These are phyloP conservation scores for Theobroma cacao DNA, from an alignment of 345 rosid species.

Conservation along the genomic window DNA sequence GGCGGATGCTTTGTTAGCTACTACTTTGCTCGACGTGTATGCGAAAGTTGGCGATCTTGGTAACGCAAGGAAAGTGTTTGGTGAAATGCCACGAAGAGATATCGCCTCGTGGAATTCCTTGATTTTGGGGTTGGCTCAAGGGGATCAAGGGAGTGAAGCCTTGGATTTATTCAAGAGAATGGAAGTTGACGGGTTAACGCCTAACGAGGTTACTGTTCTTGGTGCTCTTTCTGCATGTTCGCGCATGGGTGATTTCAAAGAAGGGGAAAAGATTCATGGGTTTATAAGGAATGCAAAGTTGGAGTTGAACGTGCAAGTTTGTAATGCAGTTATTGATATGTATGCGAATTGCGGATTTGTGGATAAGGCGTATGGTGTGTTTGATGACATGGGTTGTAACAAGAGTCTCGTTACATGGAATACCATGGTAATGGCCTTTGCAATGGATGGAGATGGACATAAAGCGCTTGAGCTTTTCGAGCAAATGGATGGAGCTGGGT, in stretches of 20 bases:
- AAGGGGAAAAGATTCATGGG: slow-evolving; percentile 54
- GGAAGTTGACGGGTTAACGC: slow-evolving; percentile 45
- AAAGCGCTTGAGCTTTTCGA: slow-evolving; percentile 62
- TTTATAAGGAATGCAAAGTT: slow-evolving; percentile 47
- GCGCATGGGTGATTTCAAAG: slow-evolving; percentile 64
- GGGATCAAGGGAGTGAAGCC: slow-evolving; percentile 60
- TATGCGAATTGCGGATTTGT: slow-evolving; percentile 79
- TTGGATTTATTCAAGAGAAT: slow-evolving; percentile 58
- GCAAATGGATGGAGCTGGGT: slow-evolving; percentile 41
- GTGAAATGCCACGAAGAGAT: slow-evolving; percentile 69
- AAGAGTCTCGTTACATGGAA: slow-evolving; percentile 79
- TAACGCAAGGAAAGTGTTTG: slow-evolving; percentile 58
- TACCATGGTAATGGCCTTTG: slow-evolving; percentile 85
- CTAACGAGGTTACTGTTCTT: slow-evolving; percentile 68
- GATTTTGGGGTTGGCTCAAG: slow-evolving; percentile 70
- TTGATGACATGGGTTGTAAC: slow-evolving; percentile 40
- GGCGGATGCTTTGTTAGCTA: slow-evolving; percentile 67
- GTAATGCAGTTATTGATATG: slow-evolving; percentile 81
- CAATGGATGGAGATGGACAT: slow-evolving; percentile 70
- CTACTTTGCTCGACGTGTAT: slow-evolving; percentile 70
- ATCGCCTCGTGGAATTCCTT: slow-evolving; percentile 86
- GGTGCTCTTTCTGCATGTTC: slow-evolving; percentile 83
- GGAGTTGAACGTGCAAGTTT: slow-evolving; percentile 56
- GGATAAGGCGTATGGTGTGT: slow-evolving; percentile 61
- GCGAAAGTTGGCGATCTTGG: slow-evolving; percentile 58